These are phyloP conservation scores for Yamadazyma insecticola DNA, from an alignment of 805 yeast species.

Conservation along the genomic window DNA sequence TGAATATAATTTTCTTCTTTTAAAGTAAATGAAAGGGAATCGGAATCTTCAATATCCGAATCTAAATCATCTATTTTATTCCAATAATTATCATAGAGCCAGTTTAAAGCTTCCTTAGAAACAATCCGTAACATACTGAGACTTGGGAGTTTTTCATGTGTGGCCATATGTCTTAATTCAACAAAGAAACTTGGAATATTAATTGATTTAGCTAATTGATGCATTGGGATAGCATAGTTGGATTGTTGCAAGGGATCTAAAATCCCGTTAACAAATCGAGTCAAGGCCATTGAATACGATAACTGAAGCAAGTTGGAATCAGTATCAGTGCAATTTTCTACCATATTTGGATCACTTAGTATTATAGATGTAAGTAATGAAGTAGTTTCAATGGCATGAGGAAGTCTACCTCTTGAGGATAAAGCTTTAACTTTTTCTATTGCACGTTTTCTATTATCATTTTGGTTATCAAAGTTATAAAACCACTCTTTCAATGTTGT, in stretches of 20 bases:
- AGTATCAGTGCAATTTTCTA: conserved; percentile 3
- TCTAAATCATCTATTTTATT: conserved; percentile 22
- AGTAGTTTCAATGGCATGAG: conserved; percentile 71
- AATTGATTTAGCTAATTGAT: conserved; percentile 62
- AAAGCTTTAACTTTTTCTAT: conserved; percentile 50
- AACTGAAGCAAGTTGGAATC: conserved; percentile 40
- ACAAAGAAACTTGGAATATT: conserved; percentile 79
- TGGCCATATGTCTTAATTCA: conserved; percentile 83
- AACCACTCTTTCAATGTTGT: conserved; percentile 47
- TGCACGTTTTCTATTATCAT: conserved; percentile 40
- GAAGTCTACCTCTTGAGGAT: conserved; percentile 57
- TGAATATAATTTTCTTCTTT: conserved; percentile 10
- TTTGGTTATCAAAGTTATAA: conserved; percentile 29
- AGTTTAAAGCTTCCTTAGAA: conserved; percentile 56
- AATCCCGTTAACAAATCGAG: conserved; percentile 86
- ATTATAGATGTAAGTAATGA: conserved; percentile 50
- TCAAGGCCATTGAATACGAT: conserved; percentile 68
- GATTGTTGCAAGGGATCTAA: conserved; percentile 84
- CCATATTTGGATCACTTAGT: conserved; percentile 26
- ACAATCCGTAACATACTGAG: conserved; percentile 62
- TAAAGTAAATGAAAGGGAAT: too few species aligned
- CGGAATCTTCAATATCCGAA: conserved; percentile 14
- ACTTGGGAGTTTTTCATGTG: conserved; percentile 82
- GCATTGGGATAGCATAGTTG: conserved; percentile 72
- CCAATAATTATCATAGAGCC: conserved; percentile 83